These are phyloP conservation scores for Misopates orontium DNA, from an alignment of 257 asterid species.

Conservation along the genomic window DNA sequence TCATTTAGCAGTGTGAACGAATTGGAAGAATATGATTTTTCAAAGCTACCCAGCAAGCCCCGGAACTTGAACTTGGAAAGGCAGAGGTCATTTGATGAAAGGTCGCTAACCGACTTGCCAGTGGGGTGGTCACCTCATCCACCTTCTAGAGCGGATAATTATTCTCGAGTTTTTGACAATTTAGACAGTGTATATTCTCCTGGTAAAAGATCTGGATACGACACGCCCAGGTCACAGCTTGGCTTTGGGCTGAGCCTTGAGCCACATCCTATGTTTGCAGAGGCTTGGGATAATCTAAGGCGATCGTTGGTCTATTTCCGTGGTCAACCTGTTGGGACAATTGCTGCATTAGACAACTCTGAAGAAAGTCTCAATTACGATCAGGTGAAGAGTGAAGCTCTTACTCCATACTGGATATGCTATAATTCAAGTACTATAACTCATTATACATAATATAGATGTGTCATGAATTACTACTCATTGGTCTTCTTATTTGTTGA, in stretches of 20 bases:
- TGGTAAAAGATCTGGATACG: conserved; percentile 49
- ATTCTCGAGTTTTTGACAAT: conserved; percentile 46
- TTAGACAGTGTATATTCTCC: conserved; percentile 53
- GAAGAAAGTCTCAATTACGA: conserved; percentile 88
- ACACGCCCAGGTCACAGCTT: conserved; percentile 59
- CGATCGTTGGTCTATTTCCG: conserved; percentile 74
- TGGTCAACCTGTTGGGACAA: conserved; percentile 83
- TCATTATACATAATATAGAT: neutral
- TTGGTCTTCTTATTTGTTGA: conserved; percentile 9
- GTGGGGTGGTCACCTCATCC: conserved; percentile 54
- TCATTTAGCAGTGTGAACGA: conserved; percentile 39
- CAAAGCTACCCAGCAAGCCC: conserved; percentile 45
- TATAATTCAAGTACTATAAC: neutral
- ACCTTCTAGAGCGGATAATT: conserved; percentile 51
- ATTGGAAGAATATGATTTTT: conserved; percentile 56
- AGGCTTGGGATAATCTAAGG: conserved; percentile 78
- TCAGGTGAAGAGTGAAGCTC: conserved; percentile 49
- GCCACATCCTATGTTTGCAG: conserved; percentile 61
- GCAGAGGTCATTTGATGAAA: conserved; percentile 64
- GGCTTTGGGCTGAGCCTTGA: conserved; percentile 30
- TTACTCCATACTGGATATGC: neutral
- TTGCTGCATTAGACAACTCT: conserved; percentile 75
- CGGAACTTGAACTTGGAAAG: conserved; percentile 60
- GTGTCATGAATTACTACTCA: neutral
- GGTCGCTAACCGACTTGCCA: conserved; percentile 55